phyloP scores from a whole-genome alignment of 768 basidiomycete genomes.

The Arthromyces matolae region DNA sequence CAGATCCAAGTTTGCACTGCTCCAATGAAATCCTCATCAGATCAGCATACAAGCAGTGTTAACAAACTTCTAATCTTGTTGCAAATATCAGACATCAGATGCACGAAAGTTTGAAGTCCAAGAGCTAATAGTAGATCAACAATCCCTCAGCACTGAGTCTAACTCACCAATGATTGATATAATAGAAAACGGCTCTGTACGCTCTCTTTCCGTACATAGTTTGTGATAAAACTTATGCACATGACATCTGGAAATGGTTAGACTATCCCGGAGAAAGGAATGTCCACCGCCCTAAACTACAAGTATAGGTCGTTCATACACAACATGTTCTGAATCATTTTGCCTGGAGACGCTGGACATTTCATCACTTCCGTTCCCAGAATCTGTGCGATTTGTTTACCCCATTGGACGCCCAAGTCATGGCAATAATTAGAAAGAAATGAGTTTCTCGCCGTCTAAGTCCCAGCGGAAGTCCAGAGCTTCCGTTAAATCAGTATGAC shows the following conservation, averaged over 20 bases:
- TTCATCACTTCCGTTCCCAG: conserved; percentile 66
- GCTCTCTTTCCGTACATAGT: conserved; percentile 27
- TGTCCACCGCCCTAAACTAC: background rate
- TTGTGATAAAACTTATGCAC: conserved; percentile 23
- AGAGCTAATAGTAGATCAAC: too few relatives aligned
- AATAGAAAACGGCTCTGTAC: conserved; percentile 31
- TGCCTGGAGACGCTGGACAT: conserved; percentile 27
- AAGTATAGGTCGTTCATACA: background rate
- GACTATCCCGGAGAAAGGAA: conserved; percentile 28
- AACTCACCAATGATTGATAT: conserved; percentile 38
- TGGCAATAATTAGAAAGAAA: conserved; percentile 73
- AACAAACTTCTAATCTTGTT: too few relatives aligned
- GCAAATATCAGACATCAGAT: too few relatives aligned
- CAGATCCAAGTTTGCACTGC: too few relatives aligned
- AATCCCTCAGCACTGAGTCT: conserved; percentile 38
- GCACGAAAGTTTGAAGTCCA: too few relatives aligned
- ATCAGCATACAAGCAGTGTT: too few relatives aligned
- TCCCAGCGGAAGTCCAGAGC: conserved; percentile 71
- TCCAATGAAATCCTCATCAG: too few relatives aligned
- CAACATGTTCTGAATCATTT: conserved; percentile 72
- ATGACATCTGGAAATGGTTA: conserved; percentile 17
- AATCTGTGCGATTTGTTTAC: conserved; percentile 51
- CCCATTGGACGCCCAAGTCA: conserved; percentile 63
- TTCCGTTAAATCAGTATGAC: conserved; percentile 12
- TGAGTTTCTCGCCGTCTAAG: conserved; percentile 73